Evolutionary conservation across 441 rosid genomes (phyloP).

Genomic region (Pelargonium australe): DNA sequence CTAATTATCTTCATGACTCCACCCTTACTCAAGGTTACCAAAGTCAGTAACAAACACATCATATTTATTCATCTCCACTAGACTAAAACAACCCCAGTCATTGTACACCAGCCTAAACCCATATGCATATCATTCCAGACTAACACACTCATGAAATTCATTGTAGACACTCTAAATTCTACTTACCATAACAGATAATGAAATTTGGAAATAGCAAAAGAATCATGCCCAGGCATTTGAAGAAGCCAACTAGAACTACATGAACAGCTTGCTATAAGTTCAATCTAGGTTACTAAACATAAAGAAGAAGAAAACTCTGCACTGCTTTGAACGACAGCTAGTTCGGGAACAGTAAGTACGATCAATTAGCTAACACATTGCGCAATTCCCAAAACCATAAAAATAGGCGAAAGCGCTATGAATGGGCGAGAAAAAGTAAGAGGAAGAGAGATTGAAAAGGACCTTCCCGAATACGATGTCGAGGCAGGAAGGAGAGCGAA

Average conservation of each 20-base stretch:
- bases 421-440: not conserved
- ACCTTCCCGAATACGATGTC: constrained; percentile 95
- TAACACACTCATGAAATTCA: not conserved
- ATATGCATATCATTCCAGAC: not conserved
- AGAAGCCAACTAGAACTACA: not conserved
- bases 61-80: constrained; percentile 1
- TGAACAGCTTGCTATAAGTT: not conserved
- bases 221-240: not conserved
- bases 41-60: not conserved
- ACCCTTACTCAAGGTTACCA: not conserved
- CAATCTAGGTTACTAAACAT: not conserved
- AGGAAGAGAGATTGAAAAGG: constrained; percentile 6
- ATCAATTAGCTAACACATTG: not conserved
- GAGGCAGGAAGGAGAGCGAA: constrained; percentile 58
- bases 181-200: not conserved
- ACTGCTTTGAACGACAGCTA: not conserved
- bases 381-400: not conserved
- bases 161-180: not conserved
- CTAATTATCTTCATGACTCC: not conserved
- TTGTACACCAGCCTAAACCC: not conserved
- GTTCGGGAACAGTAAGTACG: constrained; percentile 1
- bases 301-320: not conserved
- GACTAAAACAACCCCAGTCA: not conserved
- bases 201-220: not conserved
- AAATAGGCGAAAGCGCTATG: not conserved